Conservation (phyloP, 495 filamentous ascomycete genomes). For the Clavariopsis aquatica region DNA sequence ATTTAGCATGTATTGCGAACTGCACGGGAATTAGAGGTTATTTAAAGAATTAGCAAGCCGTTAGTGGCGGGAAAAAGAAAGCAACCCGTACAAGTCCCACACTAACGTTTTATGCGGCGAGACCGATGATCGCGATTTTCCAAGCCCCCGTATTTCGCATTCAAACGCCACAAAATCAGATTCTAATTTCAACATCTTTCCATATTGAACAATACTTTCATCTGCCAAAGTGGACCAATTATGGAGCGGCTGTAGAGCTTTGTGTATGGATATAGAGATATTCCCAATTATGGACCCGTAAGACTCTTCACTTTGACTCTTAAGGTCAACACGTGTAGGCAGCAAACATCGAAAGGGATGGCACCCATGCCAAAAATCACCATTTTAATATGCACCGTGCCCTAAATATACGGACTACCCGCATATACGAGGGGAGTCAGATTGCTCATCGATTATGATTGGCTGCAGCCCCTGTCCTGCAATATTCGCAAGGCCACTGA, state of each 20-base stretch:
- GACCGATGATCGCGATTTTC: background rate
- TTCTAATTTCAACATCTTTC: background rate
- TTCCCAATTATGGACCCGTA: background rate
- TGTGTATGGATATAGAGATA: too few species aligned
- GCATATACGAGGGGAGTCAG: background rate
- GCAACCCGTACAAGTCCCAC: background rate
- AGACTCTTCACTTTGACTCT: background rate
- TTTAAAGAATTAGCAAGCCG: background rate
- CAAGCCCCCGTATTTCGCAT: conserved; percentile 1
- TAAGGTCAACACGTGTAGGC: background rate
- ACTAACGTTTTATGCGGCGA: too few species aligned
- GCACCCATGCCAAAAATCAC: background rate
- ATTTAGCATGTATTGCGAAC: too few species aligned
- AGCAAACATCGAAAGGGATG: conserved; percentile 7
- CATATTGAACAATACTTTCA: background rate
- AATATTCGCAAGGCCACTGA: background rate
- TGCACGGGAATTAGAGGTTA: background rate
- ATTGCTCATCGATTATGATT: background rate
- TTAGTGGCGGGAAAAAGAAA: background rate
- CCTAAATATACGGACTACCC: conserved; percentile 12
- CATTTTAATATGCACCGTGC: conserved; percentile 3
- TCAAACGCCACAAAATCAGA: background rate
- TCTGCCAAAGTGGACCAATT: background rate
- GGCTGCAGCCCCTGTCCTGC: background rate
- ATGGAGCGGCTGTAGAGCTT: too few species aligned